Base-by-base conservation (phyloP, 169 alveolate genomes). In the Plasmodium vivax region DNA sequence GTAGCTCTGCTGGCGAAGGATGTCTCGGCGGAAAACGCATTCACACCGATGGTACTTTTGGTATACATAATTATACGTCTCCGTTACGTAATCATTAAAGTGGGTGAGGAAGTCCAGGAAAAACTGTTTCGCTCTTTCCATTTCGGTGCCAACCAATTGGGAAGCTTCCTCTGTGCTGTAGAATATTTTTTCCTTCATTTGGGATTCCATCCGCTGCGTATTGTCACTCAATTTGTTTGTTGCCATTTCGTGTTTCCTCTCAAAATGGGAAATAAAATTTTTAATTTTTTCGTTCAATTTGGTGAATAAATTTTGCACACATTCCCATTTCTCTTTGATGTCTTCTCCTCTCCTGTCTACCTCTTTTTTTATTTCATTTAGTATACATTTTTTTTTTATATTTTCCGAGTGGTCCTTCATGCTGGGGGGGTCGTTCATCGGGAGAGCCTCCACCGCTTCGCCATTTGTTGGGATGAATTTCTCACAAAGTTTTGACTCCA, bases 21-120 rank as follows among this genome's bases (percentile, higher is more conserved):
- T 54, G 34, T 74, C 23, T 10, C 38, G 62, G 34, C 75, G 68
- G 34, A 87, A 16, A 6, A 56, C 5, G 27, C 27, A 27, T 16
- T 87, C 93, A 51, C 93, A 75, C 56, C 81, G 41, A 19, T 54
- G 68, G 56, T 75, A 87, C 54, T 56, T 75, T 3, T 5, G 34
- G 68, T 87, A 87, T 8, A 87, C 19, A 87, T 58, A 74, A 30
- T 87, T 87, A 54, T 87, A 87, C 68, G 81, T 32, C 10, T 87
- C 54, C 14, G 72, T 34, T 87, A 87, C 41, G 71, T 87, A 87
- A 87, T 87, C 93, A 87, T 87, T 87, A 79, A 87, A 87, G 43
- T 75, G 41, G 45, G 19, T 87, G 56, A 87, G 43, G n/a, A 71
- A 62, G 14, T 75, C 73, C 1, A 27, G 68, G 38, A 87, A 87